Evolutionary conservation across 2,329 filamentous ascomycete species (phyloP).

Genomic region (Pestalotiopsis sp.): DNA sequence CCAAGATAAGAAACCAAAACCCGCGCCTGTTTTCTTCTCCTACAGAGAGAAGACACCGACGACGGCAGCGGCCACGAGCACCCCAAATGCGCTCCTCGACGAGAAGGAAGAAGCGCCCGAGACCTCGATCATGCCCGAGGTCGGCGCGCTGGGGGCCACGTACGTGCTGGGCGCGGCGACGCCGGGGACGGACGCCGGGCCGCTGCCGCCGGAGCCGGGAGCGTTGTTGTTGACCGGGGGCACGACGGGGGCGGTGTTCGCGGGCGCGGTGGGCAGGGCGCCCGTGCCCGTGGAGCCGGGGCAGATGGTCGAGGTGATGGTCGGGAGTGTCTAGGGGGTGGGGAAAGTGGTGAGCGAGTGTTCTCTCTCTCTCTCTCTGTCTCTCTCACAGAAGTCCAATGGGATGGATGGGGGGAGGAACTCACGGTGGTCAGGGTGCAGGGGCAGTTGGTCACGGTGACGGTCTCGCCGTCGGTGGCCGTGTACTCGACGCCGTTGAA

Average conservation of each 20-base stretch:
- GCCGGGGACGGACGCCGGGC: not conserved
- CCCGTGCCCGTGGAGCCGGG: not conserved
- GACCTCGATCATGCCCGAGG: not conserved
- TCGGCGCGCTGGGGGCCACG: not conserved
- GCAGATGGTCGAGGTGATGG: constrained; percentile 12
- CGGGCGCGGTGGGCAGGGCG: not conserved
- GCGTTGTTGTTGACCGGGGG: constrained; percentile 1
- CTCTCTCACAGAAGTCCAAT: not conserved
- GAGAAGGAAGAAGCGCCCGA: no score
- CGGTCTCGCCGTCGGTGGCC: constrained; percentile 54
- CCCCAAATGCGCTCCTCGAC: no score
- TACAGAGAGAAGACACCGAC: no score
- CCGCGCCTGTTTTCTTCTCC: no score
- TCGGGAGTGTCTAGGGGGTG: constrained; percentile 4
- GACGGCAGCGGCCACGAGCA: no score
- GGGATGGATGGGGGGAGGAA: not conserved
- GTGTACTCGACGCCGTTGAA: constrained; percentile 55
- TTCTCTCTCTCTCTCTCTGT: no score
- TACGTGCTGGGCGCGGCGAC: not conserved
- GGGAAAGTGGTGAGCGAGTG: not conserved
- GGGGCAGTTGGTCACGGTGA: constrained; percentile 59
- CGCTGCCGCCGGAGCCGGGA: not conserved
- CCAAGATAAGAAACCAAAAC: no score
- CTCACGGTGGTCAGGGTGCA: constrained; percentile 45
- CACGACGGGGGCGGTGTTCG: not conserved